Evolutionary conservation across 2,329 filamentous ascomycete genomes (phyloP), one percentile per base, ranked within the genome.

Genomic region (Apiospora saccharicola): DNA sequence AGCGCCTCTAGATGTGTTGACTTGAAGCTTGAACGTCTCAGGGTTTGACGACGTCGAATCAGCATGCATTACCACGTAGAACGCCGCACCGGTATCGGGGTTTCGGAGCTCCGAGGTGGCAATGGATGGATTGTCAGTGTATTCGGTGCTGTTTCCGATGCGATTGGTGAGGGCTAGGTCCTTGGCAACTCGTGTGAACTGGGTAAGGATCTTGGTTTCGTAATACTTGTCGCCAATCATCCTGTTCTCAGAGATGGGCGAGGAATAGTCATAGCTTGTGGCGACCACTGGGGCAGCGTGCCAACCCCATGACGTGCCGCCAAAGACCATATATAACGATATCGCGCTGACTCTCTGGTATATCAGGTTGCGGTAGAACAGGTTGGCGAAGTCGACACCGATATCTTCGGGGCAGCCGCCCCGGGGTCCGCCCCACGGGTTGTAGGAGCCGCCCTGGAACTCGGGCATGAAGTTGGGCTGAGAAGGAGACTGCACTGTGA

Each of bases 251-350:
- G 87, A 87, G 22, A 92, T 89, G 0, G 90, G 89, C 4, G 89
- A 87, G 6, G 87, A 89, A 77, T 92, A 92, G 77, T 92, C 90
- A 75, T 92, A 92, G 44, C 88, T 90, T 3, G 87, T 89, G 1
- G 86, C 76, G 22, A 89, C 89, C 0, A 88, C 86, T 0, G 90
- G 89, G 4, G 86, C 85, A 16, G 89, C 87, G 43, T 90, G 81
- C 68, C 86, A 86, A 6, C 90, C 90, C 89, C 89, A 91, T 74
- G 89, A 91, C 0, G 90, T 92, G 2, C 90, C 90, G 4, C 90
- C 90, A 70, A 87, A 92, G 70, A 90, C 81, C 89, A 92, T 92
- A 77, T 92, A 92, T 1, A 92, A 79, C 43, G 86, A 90, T 71
- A 91, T 85, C 0, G 88, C 88, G 0, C 88, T 90, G 4, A 91